Evolutionary conservation across 805 yeast genomes (phyloP).

Genomic region (Cyberlindnera lachancei): DNA sequence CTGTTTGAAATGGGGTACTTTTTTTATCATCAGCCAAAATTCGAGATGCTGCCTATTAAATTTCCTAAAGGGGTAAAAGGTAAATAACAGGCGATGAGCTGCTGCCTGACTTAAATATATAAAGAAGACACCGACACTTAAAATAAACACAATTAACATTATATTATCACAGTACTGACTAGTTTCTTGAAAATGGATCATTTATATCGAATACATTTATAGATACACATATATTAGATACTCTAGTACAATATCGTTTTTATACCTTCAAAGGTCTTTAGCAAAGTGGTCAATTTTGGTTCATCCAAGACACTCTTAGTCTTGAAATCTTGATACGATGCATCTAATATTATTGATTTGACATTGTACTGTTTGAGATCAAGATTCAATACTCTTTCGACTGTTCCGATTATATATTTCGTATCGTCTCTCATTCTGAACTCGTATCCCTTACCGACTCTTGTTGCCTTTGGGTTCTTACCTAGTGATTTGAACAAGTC

Average conservation of each 20-base stretch:
- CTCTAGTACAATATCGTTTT: conserved; percentile 20
- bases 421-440: conserved; percentile 20
- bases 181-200: no score
- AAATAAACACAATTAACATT: no score
- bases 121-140: no score
- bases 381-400: conserved; percentile 16
- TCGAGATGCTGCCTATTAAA: conserved; percentile 3
- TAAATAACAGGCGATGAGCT: conserved; percentile 5
- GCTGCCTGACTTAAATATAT: no score
- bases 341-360: conserved; percentile 22
- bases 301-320: conserved; percentile 21
- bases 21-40: background rate
- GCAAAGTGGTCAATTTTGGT: conserved; percentile 14
- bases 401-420: conserved; percentile 21
- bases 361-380: conserved; percentile 14
- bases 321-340: conserved; percentile 22
- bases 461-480: conserved; percentile 19
- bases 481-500: conserved; percentile 64
- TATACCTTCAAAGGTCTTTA: conserved; percentile 19
- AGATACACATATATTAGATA: no score
- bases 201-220: no score
- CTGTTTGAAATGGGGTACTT: no score
- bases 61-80: conserved; percentile 10
- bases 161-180: no score
- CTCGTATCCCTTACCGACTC: conserved; percentile 23